Conservation (phyloP, 257 asterid species). For the Lavandula angustifolia region DNA sequence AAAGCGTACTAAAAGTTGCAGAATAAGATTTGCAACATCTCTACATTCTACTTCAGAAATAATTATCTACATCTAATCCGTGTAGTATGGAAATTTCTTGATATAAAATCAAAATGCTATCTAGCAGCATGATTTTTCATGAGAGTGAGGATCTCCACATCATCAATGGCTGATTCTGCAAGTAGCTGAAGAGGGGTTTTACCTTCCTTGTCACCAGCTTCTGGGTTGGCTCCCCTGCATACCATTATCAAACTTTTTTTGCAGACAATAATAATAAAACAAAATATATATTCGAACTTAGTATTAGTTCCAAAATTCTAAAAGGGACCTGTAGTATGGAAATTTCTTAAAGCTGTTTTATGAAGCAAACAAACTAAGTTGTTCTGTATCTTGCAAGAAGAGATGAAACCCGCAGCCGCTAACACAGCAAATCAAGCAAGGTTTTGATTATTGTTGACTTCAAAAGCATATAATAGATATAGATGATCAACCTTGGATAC, state of each 20-base stretch:
- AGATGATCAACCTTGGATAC: not conserved
- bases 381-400: not conserved
- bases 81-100: not conserved
- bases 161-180: slow-evolving; percentile 55
- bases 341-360: no score
- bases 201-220: slow-evolving; percentile 68
- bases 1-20: not conserved
- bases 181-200: slow-evolving; percentile 64
- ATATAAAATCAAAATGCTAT: slow-evolving; percentile 36
- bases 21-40: not conserved
- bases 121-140: slow-evolving; percentile 53
- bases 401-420: no score
- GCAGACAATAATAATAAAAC: no score
- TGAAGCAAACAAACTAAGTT: no score
- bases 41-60: not conserved
- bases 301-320: not conserved
- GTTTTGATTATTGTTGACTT: not conserved
- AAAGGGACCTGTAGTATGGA: not conserved
- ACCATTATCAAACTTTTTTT: slow-evolving; percentile 16
- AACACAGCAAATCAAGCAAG: no score
- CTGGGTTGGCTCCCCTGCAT: slow-evolving; percentile 81
- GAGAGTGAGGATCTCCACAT: slow-evolving; percentile 69
- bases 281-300: no score
- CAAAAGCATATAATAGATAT: not conserved
- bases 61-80: slow-evolving; percentile 1